Percentiles rank a stretch among this genome's conserved stretches.
These are phyloP conservation scores for Trypanosoma scelopori DNA, from an alignment of 208 protist genomes.

Conservation along the genomic window DNA sequence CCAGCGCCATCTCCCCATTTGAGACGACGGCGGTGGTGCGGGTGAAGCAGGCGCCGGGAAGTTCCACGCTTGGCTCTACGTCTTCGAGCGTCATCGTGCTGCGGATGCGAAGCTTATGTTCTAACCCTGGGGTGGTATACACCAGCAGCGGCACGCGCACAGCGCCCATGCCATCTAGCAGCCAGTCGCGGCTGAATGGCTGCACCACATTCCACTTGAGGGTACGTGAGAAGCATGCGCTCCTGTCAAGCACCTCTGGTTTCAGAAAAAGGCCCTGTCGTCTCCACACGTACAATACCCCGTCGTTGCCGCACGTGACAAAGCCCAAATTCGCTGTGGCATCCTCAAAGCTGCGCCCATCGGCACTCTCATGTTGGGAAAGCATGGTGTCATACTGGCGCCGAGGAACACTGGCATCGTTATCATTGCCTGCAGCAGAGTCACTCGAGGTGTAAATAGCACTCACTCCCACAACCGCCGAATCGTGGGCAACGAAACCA, in stretches of 20 bases:
- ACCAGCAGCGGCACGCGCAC: conserved; percentile 12
- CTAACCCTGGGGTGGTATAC: conserved; percentile 27
- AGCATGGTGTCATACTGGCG: too few relatives aligned
- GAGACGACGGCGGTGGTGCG: conserved; percentile 27
- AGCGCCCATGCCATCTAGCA: conserved; percentile 11
- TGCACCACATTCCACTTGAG: conserved; percentile 26
- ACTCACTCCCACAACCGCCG: conserved; percentile 47
- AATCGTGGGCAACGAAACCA: conserved; percentile 71
- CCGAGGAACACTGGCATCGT: neutral
- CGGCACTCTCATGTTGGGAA: too few relatives aligned
- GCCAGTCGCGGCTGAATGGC: conserved; percentile 21
- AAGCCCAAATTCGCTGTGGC: conserved; percentile 59
- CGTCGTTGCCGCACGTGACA: conserved; percentile 56
- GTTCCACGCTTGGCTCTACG: conserved; percentile 14
- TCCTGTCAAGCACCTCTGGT: conserved; percentile 11
- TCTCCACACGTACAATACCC: conserved; percentile 61
- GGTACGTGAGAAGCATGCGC: conserved; percentile 12
- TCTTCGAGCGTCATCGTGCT: conserved; percentile 27
- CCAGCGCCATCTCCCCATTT: conserved; percentile 22
- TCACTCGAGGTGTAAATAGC: conserved; percentile 34
- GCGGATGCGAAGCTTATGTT: conserved; percentile 16
- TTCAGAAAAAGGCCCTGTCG: conserved; percentile 19
- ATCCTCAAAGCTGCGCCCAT: conserved; percentile 13
- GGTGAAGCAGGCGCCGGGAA: conserved; percentile 12
- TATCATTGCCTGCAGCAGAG: neutral